Evolutionary conservation across 2,329 filamentous ascomycete genomes (phyloP), one percentile per base, ranked within the genome.

Genomic region (Coleophoma crateriformis): DNA sequence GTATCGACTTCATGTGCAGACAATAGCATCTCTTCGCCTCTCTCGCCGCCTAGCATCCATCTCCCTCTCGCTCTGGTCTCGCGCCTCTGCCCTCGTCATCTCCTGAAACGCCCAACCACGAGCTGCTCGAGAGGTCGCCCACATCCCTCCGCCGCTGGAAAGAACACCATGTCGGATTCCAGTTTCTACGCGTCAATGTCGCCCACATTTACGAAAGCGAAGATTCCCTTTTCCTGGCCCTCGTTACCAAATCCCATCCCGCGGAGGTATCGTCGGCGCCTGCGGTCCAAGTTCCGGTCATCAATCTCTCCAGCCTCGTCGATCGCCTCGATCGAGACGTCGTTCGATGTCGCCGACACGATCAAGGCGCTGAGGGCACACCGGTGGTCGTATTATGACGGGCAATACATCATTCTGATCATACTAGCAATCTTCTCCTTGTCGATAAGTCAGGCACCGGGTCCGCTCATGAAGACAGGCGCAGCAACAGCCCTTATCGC

Each of bases 391-490:
- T 73, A 85, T 46, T 87, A 90, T 66, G 92, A 97, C 68, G 78
- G 87, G 38, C 91, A 96, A 71, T 95, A 96, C 68, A 68, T 89
- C 46, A 73, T 92, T 50, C 71, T 95, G 27, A 79, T 84, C 51
- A 78, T 85, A 48, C 69, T 95, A 45, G 83, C 82, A 58, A 81
- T 95, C 59, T 96, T 96, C 72, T 90, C 86, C 47, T 77, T 96
- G 53, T 87, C 79, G 61, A 83, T 96, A 55, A 89, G 92, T 54
- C 87, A 91, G 56, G 79, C 75, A 12, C 83, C 90, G 0, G 90
- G 90, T 1, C 87, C 90, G 0, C 68, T 92, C 49, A 71, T 86
- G 56, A 96, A 96, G 77, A 84, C 85, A 1, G 77, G 83, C 44
- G 81, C 86, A 39, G 78, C 89, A 13, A 76, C 84, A 1, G 74